A percentile compares a stretch with the other conserved stretches of the same genome.
Conservation (phyloP, 257 asterid genomes). For the Cordia subcordata region DNA sequence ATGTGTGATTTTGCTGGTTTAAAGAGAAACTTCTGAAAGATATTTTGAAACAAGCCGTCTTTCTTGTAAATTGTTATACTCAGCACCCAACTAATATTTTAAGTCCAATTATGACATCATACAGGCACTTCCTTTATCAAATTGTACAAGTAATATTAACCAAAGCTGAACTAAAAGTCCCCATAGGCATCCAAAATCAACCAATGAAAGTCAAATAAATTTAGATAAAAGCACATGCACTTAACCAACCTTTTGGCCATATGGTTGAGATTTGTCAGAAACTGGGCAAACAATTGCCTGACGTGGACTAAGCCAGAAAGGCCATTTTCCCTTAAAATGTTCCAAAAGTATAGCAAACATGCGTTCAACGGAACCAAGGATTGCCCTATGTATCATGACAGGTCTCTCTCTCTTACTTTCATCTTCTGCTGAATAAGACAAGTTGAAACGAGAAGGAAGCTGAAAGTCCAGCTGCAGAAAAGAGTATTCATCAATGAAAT, state of each 20-base stretch:
- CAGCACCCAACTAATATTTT: too few relatives aligned
- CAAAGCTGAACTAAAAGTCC: too few relatives aligned
- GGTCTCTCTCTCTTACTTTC: constrained; percentile 89
- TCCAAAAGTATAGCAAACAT: constrained; percentile 96
- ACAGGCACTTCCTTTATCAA: too few relatives aligned
- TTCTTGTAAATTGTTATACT: too few relatives aligned
- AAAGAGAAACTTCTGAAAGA: too few relatives aligned
- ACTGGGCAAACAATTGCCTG: constrained; percentile 98
- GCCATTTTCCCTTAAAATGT: constrained; percentile 98
- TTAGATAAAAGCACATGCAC: constrained; percentile 3
- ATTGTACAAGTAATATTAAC: background rate
- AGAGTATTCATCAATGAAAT: constrained; percentile 12
- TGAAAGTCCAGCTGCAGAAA: constrained; percentile 94
- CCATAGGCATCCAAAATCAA: constrained; percentile 1
- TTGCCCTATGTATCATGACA: constrained; percentile 96
- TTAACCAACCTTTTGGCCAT: constrained; percentile 64
- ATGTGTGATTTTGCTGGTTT: too few relatives aligned
- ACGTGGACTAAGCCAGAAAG: constrained; percentile 99
- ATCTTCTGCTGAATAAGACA: constrained; percentile 93
- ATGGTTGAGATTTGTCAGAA: constrained; percentile 78
- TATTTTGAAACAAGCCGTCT: too few relatives aligned
- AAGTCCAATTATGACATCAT: too few relatives aligned
- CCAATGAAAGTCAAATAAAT: background rate
- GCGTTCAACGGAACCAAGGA: constrained; percentile 95
- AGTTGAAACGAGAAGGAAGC: constrained; percentile 88